Evolutionary conservation across 495 filamentous ascomycete species (phyloP), one percentile per base, ranked within the genome.

Genomic region (Staphylotrichum longicolle): DNA sequence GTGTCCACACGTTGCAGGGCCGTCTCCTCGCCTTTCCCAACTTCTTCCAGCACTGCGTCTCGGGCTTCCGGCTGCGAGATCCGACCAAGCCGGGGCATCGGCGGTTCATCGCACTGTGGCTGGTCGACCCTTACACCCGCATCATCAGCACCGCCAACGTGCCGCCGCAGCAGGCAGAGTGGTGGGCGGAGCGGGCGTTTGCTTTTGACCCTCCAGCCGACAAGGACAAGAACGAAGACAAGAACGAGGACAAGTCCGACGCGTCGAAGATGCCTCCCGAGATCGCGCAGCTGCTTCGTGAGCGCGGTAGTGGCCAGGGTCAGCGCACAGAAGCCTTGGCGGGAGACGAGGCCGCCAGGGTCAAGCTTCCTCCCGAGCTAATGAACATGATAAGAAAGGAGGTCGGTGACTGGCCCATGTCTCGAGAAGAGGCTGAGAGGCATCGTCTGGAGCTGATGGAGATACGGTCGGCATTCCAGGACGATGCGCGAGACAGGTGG

Each of bases 111-210:
- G 80, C 80, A 0, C 61, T 87, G 12, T 86, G 79, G 66, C 70
- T 88, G 3, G 77, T 88, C 3, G 82, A 86, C 65, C 85, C 83
- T 0, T 54, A 73, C 37, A 61, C 64, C 8, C 75, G 77, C 2
- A 75, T 88, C 54, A 77, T 77, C 57, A 80, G 75, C 3, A 83
- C 84, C 2, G 79, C 78, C 15, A 85, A 85, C 63, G 77, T 86
- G 0, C 84, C 83, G 2, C 83, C 82, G 1, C 84, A 78, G 62
- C 71, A 72, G 60, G 51, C 30, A 7, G 68, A 76, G 27, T 78
- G 75, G 77, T 78, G 73, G 75, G 52, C 44, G 0, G 77, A 77
- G 39, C 57, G 62, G 4, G 63, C 61, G 3, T 63, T 69, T 56
- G 59, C 61, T 12, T 15, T 9, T 35, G 34, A 32, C 1, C 2